Conservation (phyloP, 2,329 filamentous ascomycete species). For the Xylariales sp. region DNA sequence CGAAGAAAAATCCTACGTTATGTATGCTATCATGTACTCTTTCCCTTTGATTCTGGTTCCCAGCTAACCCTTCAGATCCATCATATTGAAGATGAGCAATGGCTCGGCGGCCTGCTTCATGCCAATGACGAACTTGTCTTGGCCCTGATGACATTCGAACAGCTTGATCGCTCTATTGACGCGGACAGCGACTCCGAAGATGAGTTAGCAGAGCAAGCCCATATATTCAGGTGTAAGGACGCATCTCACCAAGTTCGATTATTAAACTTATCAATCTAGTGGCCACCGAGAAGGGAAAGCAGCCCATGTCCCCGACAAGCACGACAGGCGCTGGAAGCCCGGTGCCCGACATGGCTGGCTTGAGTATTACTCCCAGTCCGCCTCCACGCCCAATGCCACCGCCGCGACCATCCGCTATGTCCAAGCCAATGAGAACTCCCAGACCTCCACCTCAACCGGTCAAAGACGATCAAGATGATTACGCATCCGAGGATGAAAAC, state of each 20-base stretch:
- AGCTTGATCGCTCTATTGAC: conserved; percentile 82
- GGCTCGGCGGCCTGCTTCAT: conserved; percentile 83
- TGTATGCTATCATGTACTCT: conserved; percentile 35
- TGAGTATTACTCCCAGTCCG: conserved; percentile 34
- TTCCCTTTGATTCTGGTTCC: not conserved
- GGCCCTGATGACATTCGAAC: conserved; percentile 89
- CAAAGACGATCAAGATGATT: conserved; percentile 48
- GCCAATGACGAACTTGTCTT: conserved; percentile 95
- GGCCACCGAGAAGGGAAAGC: conserved; percentile 48
- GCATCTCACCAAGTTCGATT: not conserved
- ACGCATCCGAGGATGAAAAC: conserved; percentile 63
- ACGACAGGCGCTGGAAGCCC: conserved; percentile 23
- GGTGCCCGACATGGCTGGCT: conserved; percentile 37
- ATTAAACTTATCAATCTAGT: conserved; percentile 34
- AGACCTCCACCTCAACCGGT: conserved; percentile 38
- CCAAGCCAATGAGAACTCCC: conserved; percentile 47
- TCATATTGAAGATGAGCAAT: conserved; percentile 84
- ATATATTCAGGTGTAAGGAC: conserved; percentile 55
- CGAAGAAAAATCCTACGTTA: conserved; percentile 83
- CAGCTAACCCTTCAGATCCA: conserved; percentile 59
- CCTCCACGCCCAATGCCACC: conserved; percentile 40
- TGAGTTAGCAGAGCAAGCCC: conserved; percentile 62
- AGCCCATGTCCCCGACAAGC: conserved; percentile 38
- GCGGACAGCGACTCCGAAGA: conserved; percentile 68
- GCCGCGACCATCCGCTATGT: conserved; percentile 39